Conservation (phyloP, 2,329 filamentous ascomycete genomes). For the Trichoderma atrobrunneum region DNA sequence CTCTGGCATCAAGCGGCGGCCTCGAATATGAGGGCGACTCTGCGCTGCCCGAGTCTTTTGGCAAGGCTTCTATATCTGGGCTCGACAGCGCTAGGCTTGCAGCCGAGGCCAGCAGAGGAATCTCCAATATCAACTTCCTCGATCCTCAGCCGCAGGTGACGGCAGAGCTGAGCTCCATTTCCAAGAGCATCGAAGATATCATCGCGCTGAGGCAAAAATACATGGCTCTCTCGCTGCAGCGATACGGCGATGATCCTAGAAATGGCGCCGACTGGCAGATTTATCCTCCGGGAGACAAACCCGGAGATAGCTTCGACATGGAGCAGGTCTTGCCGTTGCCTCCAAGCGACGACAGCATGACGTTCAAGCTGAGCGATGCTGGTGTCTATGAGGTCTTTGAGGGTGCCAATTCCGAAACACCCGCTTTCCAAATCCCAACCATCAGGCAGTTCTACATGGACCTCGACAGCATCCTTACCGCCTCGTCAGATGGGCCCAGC, state of each 20-base stretch:
- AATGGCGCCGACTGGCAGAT: slow-evolving; percentile 2
- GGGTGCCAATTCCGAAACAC: slow-evolving; percentile 59
- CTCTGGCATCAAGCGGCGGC: not conserved
- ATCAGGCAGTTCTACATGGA: slow-evolving; percentile 96
- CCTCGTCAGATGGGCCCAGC: slow-evolving; percentile 92
- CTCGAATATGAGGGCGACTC: not conserved
- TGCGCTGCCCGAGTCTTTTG: not conserved
- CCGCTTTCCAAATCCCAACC: slow-evolving; percentile 81
- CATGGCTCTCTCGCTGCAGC: not conserved
- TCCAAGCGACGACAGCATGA: slow-evolving; percentile 60
- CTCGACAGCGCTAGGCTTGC: not conserved
- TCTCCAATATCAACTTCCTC: slow-evolving; percentile 8
- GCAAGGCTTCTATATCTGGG: not conserved
- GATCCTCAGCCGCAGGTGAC: slow-evolving; percentile 12
- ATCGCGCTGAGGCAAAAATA: not conserved
- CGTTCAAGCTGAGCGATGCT: slow-evolving; percentile 74
- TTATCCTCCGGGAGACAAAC: not conserved
- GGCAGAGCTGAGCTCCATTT: slow-evolving; percentile 8
- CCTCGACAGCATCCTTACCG: slow-evolving; percentile 76
- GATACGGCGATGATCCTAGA: not conserved
- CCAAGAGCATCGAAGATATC: slow-evolving; percentile 9
- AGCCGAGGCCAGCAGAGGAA: not conserved
- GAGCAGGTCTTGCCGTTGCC: slow-evolving; percentile 75
- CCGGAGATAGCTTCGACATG: slow-evolving; percentile 75
- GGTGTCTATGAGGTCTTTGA: slow-evolving; percentile 94